Evolutionary conservation across 257 asterid genomes (phyloP).

Genomic region (Fraxinus americana): DNA sequence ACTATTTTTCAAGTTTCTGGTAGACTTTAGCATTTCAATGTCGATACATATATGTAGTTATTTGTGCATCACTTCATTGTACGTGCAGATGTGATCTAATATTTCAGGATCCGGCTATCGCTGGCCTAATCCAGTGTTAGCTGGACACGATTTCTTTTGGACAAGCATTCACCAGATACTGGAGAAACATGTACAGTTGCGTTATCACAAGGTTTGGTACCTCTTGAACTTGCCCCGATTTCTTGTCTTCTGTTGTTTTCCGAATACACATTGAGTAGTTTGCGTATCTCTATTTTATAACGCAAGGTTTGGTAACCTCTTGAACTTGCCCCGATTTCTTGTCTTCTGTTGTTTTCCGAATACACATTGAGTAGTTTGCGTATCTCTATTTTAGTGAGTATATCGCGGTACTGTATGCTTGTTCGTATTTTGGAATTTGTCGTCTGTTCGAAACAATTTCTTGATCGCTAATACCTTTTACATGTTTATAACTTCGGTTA

Average conservation of each 20-base stretch:
- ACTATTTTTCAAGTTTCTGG: neutral
- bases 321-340: neutral
- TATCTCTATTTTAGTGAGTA: too few relatives aligned
- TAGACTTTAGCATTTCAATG: neutral
- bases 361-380: too few relatives aligned
- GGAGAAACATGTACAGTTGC: neutral
- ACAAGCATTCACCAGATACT: neutral
- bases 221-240: neutral
- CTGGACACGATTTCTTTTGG: too few relatives aligned
- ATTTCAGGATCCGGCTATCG: neutral
- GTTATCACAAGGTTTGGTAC: neutral
- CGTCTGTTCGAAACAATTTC: neutral
- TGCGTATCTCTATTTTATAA: too few relatives aligned
- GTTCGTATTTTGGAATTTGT: neutral
- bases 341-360: neutral
- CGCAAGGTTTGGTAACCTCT: neutral
- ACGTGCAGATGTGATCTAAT: neutral
- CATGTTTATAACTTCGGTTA: too few relatives aligned
- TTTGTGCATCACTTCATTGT: neutral
- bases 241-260: neutral
- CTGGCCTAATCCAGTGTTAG: too few relatives aligned
- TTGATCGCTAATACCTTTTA: too few relatives aligned
- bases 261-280: too few relatives aligned
- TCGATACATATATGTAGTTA: neutral
- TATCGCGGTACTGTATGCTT: too few relatives aligned